Percentiles rank a stretch among this genome's conserved stretches.
phyloP scores from a whole-genome alignment of 2,329 filamentous ascomycete genomes.

The Ophiostoma sp. region DNA sequence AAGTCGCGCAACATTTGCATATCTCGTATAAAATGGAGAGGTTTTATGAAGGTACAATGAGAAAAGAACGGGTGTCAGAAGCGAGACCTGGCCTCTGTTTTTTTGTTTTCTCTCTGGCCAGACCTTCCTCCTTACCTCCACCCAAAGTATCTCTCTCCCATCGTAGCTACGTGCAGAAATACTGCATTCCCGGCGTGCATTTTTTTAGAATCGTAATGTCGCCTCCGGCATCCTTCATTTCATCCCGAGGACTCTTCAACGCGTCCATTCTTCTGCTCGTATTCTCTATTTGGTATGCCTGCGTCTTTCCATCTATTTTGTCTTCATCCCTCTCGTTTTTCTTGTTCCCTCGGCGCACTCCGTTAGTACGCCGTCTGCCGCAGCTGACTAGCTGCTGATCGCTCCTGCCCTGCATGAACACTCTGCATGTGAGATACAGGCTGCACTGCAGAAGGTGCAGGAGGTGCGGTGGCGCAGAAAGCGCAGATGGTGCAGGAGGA shows the following conservation, averaged over 20 bases:
- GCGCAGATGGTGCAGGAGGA: neutral
- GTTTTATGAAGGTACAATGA: neutral
- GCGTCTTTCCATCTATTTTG: neutral
- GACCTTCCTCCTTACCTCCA: neutral
- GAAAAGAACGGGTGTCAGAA: neutral
- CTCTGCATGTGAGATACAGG: conserved; percentile 9
- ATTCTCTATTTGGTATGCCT: neutral
- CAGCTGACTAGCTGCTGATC: neutral
- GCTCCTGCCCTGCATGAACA: neutral
- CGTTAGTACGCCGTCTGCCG: neutral
- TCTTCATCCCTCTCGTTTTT: neutral
- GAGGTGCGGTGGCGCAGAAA: neutral
- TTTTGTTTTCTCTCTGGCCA: too few species aligned
- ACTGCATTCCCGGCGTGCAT: conserved; percentile 13
- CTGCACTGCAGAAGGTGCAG: neutral
- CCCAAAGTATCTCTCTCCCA: neutral
- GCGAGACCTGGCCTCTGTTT: neutral
- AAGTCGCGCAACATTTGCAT: conserved; percentile 6
- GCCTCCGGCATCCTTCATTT: neutral
- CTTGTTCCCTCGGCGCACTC: conserved; percentile 8
- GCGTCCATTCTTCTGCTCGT: neutral
- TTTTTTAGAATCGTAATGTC: neutral
- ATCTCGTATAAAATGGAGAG: conserved; percentile 12
- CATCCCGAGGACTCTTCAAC: neutral
- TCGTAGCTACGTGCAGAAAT: conserved; percentile 6